These are phyloP conservation scores for Suillus cothurnatus DNA, from an alignment of 768 basidiomycete genomes.

Conservation along the genomic window DNA sequence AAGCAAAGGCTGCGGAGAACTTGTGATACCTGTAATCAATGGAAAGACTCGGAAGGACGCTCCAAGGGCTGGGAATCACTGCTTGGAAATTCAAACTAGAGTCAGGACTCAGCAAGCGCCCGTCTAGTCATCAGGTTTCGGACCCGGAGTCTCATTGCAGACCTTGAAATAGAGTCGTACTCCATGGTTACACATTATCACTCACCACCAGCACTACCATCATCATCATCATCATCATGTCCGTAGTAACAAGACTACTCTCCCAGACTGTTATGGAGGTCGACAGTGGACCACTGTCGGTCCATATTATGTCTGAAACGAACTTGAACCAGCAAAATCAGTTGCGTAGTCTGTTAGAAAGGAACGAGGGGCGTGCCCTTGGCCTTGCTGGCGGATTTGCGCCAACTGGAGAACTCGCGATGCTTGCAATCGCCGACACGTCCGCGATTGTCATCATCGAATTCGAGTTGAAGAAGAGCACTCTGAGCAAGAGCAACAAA, in stretches of 20 bases:
- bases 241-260: conserved; percentile 19
- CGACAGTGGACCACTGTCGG: conserved; percentile 23
- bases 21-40: not conserved
- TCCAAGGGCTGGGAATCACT: not conserved
- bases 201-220: conserved; percentile 3
- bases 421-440: conserved; percentile 31
- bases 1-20: not conserved
- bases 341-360: conserved; percentile 26
- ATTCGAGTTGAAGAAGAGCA: conserved; percentile 18
- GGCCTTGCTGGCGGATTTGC: conserved; percentile 31
- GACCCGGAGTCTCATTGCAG: not conserved
- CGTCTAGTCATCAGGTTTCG: not conserved
- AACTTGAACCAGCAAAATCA: conserved; percentile 20
- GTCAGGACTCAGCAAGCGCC: not conserved
- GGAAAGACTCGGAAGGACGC: not conserved
- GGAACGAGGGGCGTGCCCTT: conserved; percentile 36
- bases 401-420: conserved; percentile 22
- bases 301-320: conserved; percentile 20
- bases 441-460: conserved; percentile 30
- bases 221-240: conserved; percentile 10
- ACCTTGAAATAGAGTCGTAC: not conserved
- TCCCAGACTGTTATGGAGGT: conserved; percentile 30
- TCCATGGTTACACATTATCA: conserved; percentile 1
- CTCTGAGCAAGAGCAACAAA: conserved; percentile 38
- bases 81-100: not conserved